Base-by-base conservation (phyloP, 2,329 filamentous ascomycete genomes). In the Fusarium sulawesiense region DNA sequence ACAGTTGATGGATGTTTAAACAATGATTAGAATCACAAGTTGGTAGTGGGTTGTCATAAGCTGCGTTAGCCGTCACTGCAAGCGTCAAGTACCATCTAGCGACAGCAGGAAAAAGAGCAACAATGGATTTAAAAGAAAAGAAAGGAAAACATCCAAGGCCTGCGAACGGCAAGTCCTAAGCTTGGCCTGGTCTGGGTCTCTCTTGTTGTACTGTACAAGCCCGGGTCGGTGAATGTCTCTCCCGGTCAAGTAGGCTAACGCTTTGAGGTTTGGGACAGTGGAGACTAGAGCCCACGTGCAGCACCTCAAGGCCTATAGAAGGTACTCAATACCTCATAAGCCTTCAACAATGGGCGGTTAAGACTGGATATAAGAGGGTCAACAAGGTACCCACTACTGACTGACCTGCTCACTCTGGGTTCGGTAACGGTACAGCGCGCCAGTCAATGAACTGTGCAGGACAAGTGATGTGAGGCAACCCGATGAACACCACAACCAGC, bases 191-290 rank as follows among this genome's bases (percentile, higher is more conserved):
- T 44, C 41, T 44, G 21, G 48, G 63, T 61, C 40, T 53, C 40
- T 53, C 45, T 71, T 64, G 57, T 70, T 71, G 63, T 58, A 71
- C 47, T 40, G 68, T 42, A 60, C 34, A 42, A 51, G 16, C 56
- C 63, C 45, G 66, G 44, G 63, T 70, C 67, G 67, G 67, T 70
- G 67, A 70, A 70, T 71, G 37, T 71, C 67, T 70, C 67, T 55
- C 67, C 67, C 63, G 62, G 34, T 30, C 41, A 34, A 21, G 14
- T n/a, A 41, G 14, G 13, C 67, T 68, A 68, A 50, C 67, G 56
- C 40, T 34, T 70, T 70, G 21, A 47, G 63, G 67, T 30, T 64
- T 70, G 63, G 63, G 21, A 16, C 18, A 41, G 67, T 64, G 67
- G 67, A 20, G 58, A 29, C 14, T 2, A 12, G 10, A 42, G 30